Evolutionary conservation across 225 moss, liverwort and hornwort genomes (phyloP).

Genomic region (Polytrichum formosum): DNA sequence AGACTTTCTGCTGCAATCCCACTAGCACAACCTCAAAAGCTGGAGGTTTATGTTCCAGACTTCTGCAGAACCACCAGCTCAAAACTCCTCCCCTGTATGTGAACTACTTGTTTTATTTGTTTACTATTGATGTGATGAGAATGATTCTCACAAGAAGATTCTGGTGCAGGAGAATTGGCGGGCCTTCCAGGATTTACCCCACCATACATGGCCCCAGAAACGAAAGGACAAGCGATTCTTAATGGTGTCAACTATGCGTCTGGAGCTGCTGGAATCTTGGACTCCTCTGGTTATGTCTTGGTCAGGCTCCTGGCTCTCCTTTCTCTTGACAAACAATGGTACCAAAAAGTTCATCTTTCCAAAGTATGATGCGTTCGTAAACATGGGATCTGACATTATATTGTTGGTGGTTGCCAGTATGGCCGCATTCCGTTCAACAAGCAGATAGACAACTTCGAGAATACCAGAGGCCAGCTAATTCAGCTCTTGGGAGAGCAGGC

Average conservation of each 20-base stretch:
- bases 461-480: constrained; percentile 39
- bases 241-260: constrained; percentile 52
- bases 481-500: constrained; percentile 42
- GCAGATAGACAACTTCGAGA: constrained; percentile 59
- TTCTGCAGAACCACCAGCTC: no score
- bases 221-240: constrained; percentile 30
- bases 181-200: constrained; percentile 29
- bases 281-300: constrained; percentile 39
- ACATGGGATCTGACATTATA: no score
- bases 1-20: no score
- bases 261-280: constrained; percentile 48
- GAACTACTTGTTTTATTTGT: no score
- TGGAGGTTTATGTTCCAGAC: no score
- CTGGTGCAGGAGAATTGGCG: constrained; percentile 30
- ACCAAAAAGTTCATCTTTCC: no score
- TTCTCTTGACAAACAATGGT: no score
- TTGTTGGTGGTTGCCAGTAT: constrained; percentile 11
- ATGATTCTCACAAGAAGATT: neutral
- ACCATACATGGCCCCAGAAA: constrained; percentile 41
- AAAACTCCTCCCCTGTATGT: no score
- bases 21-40: no score
- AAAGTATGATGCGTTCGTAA: no score
- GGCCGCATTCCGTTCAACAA: constrained; percentile 36
- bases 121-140: no score
- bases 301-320: constrained; percentile 9